Evolutionary conservation across 345 rosid species (phyloP).

Genomic region (Reutealis trisperma): DNA sequence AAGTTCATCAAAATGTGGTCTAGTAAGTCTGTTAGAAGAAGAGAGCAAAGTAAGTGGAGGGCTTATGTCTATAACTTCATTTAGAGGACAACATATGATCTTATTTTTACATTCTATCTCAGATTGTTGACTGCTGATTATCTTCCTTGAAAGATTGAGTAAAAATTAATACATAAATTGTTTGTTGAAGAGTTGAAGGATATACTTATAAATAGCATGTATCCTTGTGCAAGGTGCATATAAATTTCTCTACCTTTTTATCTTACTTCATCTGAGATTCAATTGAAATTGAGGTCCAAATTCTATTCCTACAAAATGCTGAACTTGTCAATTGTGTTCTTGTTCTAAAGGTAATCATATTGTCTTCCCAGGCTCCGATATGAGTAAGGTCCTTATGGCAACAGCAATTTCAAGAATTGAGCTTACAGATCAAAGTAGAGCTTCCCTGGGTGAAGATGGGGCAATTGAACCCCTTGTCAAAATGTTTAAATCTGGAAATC

Average conservation of each 20-base stretch:
- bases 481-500: constrained; percentile 67
- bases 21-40: too few species aligned
- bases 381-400: constrained; percentile 80
- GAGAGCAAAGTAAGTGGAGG: too few species aligned
- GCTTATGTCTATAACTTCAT: too few species aligned
- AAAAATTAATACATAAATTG: neutral
- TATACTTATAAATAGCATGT: neutral
- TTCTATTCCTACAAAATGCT: neutral
- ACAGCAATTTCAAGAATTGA: constrained; percentile 67
- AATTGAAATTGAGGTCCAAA: neutral
- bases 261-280: neutral
- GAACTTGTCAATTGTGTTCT: neutral
- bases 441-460: constrained; percentile 64
- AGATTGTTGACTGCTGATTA: neutral
- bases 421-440: constrained; percentile 63
- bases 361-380: constrained; percentile 61
- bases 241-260: too few species aligned
- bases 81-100: neutral
- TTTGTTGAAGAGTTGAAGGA: neutral
- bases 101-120: neutral
- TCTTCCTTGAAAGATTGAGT: neutral
- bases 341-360: neutral
- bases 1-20: too few species aligned
- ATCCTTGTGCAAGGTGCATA: neutral
- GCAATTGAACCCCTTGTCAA: constrained; percentile 58